phyloP scores from a whole-genome alignment of 306 rosid species.

The Quercus suber region DNA sequence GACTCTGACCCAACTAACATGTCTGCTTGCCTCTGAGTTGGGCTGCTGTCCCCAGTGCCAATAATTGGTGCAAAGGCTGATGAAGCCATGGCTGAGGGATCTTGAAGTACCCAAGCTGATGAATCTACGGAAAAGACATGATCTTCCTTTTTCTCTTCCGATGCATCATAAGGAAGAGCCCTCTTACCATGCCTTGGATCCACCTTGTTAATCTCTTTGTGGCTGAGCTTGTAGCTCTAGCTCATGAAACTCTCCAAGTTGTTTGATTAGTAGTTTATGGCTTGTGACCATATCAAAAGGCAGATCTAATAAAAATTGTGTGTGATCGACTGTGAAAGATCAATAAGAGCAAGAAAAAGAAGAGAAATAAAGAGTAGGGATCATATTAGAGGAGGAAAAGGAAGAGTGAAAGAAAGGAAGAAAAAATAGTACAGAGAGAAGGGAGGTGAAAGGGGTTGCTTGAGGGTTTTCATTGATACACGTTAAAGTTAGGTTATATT shows the following conservation, averaged over 20 bases:
- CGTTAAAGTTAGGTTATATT: slow-evolving; percentile 14
- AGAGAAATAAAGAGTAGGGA: slow-evolving; percentile 7
- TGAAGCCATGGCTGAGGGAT: background rate
- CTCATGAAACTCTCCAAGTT: background rate
- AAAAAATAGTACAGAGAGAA: background rate
- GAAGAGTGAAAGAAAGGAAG: background rate
- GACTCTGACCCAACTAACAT: background rate
- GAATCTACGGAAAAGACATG: slow-evolving; percentile 8
- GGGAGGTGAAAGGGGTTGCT: slow-evolving; percentile 30
- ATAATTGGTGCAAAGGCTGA: slow-evolving; percentile 7
- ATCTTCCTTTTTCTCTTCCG: slow-evolving; percentile 30
- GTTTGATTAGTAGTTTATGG: background rate
- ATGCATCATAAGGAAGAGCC: slow-evolving; percentile 38
- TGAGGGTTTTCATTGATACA: slow-evolving; percentile 31
- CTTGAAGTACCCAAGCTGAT: slow-evolving; percentile 16
- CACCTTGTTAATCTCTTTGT: slow-evolving; percentile 33
- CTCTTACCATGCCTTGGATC: slow-evolving; percentile 49
- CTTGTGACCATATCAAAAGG: slow-evolving; percentile 3
- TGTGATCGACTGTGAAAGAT: background rate
- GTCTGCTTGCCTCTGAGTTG: background rate
- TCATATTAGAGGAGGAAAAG: slow-evolving; percentile 24
- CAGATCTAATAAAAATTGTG: slow-evolving; percentile 19
- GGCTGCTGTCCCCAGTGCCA: slow-evolving; percentile 1
- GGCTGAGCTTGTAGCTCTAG: background rate
- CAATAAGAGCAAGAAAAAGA: background rate